phyloP scores from a whole-genome alignment of 352 stramenopile species.

The Globisporangium spiculum region DNA sequence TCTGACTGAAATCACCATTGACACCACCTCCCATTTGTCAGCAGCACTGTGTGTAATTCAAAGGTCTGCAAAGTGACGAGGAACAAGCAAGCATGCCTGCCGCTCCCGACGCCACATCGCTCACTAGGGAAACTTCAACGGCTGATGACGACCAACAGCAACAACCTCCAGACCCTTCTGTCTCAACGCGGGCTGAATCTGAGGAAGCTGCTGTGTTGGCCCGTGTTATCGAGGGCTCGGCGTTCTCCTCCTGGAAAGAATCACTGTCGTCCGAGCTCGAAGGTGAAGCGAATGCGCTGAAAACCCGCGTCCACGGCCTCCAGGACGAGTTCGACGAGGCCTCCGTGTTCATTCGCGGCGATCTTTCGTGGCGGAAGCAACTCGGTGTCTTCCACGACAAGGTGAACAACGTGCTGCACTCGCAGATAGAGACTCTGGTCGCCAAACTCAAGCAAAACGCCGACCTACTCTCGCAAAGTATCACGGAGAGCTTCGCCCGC shows the following conservation, averaged over 20 bases:
- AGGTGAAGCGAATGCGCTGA: slow-evolving; percentile 20
- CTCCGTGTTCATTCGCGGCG: slow-evolving; percentile 56
- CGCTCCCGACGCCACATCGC: background rate
- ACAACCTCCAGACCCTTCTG: background rate
- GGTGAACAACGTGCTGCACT: slow-evolving; percentile 37
- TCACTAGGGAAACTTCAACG: background rate
- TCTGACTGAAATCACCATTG: background rate
- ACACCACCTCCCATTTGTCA: background rate
- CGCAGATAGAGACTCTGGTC: slow-evolving; percentile 22
- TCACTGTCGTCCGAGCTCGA: slow-evolving; percentile 13
- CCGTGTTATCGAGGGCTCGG: slow-evolving; percentile 10
- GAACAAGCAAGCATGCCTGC: background rate
- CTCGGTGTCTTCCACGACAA: slow-evolving; percentile 41
- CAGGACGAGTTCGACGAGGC: slow-evolving; percentile 53
- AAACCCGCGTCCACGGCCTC: slow-evolving; percentile 31
- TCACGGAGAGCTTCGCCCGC: slow-evolving; percentile 38
- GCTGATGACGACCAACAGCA: background rate
- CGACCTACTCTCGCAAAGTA: slow-evolving; percentile 27
- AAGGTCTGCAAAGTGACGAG: background rate
- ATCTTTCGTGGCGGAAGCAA: slow-evolving; percentile 64
- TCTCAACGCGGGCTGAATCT: background rate
- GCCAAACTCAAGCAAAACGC: slow-evolving; percentile 30
- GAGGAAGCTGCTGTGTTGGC: slow-evolving; percentile 6
- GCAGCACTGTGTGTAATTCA: background rate
- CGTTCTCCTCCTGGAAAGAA: slow-evolving; percentile 15